Evolutionary conservation across 495 filamentous ascomycete species (phyloP).

Genomic region (Lasiosphaeria miniovina): DNA sequence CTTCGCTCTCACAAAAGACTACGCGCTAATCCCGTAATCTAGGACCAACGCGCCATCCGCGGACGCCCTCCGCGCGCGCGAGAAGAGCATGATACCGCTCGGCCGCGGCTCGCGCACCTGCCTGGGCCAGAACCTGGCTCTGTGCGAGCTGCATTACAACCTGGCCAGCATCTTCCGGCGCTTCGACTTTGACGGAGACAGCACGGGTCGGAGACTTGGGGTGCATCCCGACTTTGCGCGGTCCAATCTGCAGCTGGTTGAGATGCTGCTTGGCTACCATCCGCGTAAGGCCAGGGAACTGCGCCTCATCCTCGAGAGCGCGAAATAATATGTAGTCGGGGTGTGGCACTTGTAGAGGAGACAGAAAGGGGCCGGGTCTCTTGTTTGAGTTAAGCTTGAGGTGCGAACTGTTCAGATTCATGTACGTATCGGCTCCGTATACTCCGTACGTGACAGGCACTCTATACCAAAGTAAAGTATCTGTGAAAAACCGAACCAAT

Average conservation of each 20-base stretch:
- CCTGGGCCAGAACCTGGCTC: slow-evolving; percentile 47
- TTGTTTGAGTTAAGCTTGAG: too few relatives aligned
- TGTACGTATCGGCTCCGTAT: too few relatives aligned
- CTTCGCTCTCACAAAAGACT: neutral
- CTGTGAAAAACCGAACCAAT: too few relatives aligned
- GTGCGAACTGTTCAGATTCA: too few relatives aligned
- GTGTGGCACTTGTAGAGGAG: too few relatives aligned
- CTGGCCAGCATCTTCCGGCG: slow-evolving; percentile 44
- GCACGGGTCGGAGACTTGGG: neutral
- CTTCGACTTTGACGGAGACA: neutral
- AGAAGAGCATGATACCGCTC: slow-evolving; percentile 43
- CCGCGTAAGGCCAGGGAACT: slow-evolving; percentile 8
- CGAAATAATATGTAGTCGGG: too few relatives aligned
- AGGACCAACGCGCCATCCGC: neutral
- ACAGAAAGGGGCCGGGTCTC: too few relatives aligned
- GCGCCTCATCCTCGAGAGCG: neutral
- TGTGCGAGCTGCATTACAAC: slow-evolving; percentile 44
- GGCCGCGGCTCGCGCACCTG: slow-evolving; percentile 46
- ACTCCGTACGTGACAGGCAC: too few relatives aligned
- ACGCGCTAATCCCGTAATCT: neutral
- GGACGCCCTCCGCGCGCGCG: slow-evolving; percentile 28
- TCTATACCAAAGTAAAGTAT: too few relatives aligned
- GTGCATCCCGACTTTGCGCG: slow-evolving; percentile 1
- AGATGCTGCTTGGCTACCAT: slow-evolving; percentile 20
- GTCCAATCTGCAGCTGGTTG: slow-evolving; percentile 13